Percentiles rank a stretch among this genome's conserved stretches.
Conservation (phyloP, 1,284 basidiomycete genomes). For the Cutaneotrichosporon sp. region DNA sequence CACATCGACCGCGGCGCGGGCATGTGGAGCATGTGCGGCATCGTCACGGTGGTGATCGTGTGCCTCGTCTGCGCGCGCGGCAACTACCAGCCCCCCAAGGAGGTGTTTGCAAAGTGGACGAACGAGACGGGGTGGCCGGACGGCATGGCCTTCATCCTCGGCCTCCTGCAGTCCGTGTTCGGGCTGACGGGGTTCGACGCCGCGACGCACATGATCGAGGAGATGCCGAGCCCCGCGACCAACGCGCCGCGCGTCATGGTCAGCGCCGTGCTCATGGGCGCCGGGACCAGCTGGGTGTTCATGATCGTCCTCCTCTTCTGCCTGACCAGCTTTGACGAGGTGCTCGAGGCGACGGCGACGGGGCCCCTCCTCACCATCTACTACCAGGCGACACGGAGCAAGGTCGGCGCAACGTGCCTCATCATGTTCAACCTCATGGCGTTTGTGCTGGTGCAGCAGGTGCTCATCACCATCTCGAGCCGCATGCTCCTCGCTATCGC, state of each 20-base stretch:
- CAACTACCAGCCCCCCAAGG: conserved; percentile 43
- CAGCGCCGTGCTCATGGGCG: conserved; percentile 33
- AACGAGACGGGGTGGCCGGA: conserved; percentile 35
- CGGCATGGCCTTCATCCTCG: conserved; percentile 49
- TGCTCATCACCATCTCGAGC: conserved; percentile 27
- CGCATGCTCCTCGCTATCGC: conserved; percentile 18
- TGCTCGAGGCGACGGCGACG: not conserved
- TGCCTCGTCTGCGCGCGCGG: conserved; percentile 21
- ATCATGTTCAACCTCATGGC: conserved; percentile 29
- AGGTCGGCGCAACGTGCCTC: conserved; percentile 20
- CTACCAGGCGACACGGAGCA: conserved; percentile 32
- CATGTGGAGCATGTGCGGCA: conserved; percentile 39
- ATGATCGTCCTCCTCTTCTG: conserved; percentile 37
- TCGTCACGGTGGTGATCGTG: conserved; percentile 41
- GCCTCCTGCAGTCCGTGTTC: conserved; percentile 43
- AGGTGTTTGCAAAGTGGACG: conserved; percentile 48
- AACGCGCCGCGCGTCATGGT: conserved; percentile 46
- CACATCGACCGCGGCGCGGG: conserved; percentile 32
- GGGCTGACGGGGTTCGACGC: conserved; percentile 30
- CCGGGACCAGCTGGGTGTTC: conserved; percentile 34
- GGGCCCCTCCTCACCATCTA: conserved; percentile 12
- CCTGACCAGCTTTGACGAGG: conserved; percentile 2
- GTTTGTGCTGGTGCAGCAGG: conserved; percentile 26
- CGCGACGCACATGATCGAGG: conserved; percentile 49
- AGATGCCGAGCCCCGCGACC: conserved; percentile 40